A percentile compares a stretch with the other conserved stretches of the same genome.
Conservation (phyloP, 768 basidiomycete genomes). For the Termitomyces sp. region DNA sequence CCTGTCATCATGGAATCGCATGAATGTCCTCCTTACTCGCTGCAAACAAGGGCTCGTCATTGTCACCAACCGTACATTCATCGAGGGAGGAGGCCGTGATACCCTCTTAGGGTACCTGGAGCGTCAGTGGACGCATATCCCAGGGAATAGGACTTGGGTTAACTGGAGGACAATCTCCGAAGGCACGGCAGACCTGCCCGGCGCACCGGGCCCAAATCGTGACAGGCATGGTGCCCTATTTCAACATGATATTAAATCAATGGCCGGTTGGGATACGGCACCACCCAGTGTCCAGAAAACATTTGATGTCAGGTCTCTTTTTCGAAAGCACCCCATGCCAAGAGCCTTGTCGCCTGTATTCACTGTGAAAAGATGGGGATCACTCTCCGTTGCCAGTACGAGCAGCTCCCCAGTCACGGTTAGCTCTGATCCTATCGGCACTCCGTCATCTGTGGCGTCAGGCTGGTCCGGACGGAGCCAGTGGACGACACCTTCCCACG, state of each 20-base stretch:
- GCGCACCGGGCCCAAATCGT: slow-evolving; percentile 16
- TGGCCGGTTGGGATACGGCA: neutral
- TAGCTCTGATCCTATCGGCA: neutral
- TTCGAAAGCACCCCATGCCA: neutral
- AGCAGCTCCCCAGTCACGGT: neutral
- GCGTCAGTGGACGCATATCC: slow-evolving; percentile 19
- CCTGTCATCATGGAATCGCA: slow-evolving; percentile 36
- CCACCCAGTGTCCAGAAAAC: neutral
- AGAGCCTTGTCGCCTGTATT: neutral
- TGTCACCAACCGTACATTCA: slow-evolving; percentile 40
- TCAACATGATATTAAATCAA: neutral
- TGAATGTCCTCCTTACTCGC: slow-evolving; percentile 54
- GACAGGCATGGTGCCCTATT: neutral
- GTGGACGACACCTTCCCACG: neutral
- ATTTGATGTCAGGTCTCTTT: neutral
- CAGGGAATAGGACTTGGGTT: slow-evolving; percentile 23
- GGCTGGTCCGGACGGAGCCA: too few relatives aligned
- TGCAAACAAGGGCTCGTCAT: slow-evolving; percentile 45
- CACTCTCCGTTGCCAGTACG: neutral
- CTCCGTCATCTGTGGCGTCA: too few relatives aligned
- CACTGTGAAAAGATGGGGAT: neutral
- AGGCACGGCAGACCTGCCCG: slow-evolving; percentile 28
- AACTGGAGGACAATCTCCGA: slow-evolving; percentile 26
- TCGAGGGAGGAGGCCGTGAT: slow-evolving; percentile 24
- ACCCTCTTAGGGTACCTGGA: slow-evolving; percentile 43